Percentiles rank a stretch among this genome's conserved stretches.
Conservation (phyloP, 2,329 filamentous ascomycete species). For the Exophiala sideris region DNA sequence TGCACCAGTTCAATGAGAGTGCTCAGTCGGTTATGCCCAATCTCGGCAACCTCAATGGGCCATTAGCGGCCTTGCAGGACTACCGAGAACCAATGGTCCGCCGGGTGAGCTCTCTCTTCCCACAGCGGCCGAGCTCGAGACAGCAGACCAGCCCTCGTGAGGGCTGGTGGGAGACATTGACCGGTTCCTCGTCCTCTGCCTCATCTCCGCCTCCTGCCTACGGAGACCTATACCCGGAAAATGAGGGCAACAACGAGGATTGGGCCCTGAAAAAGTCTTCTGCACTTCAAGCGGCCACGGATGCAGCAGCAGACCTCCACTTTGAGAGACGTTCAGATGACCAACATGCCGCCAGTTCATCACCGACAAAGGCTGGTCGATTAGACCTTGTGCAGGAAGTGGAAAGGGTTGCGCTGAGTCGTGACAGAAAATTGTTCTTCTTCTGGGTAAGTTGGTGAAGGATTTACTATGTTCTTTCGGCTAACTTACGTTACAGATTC, state of each 20-base stretch:
- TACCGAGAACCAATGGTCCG: constrained; percentile 74
- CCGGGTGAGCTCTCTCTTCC: constrained; percentile 68
- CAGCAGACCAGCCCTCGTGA: constrained; percentile 48
- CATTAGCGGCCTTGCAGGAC: constrained; percentile 63
- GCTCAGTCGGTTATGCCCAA: constrained; percentile 66
- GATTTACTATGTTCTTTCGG: not conserved
- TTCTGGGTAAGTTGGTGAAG: constrained; percentile 46
- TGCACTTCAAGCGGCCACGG: constrained; percentile 42
- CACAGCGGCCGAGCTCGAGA: constrained; percentile 56
- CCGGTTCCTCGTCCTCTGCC: constrained; percentile 45
- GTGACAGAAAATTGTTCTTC: constrained; percentile 52
- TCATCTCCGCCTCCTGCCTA: constrained; percentile 68
- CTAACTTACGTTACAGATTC: constrained; percentile 40
- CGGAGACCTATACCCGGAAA: constrained; percentile 69
- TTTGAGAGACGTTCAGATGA: constrained; percentile 29
- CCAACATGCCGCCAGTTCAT: not conserved
- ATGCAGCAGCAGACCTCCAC: constrained; percentile 44
- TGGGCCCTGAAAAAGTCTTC: constrained; percentile 43
- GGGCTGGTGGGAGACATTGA: constrained; percentile 67
- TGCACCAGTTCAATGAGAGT: constrained; percentile 72
- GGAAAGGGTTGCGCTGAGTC: constrained; percentile 43
- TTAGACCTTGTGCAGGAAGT: constrained; percentile 25
- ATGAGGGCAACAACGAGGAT: constrained; percentile 37
- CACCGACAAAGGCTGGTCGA: not conserved
- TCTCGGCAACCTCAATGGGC: constrained; percentile 48